phyloP scores from a whole-genome alignment of 2,329 filamentous ascomycete genomes.

The Aspergillus terreus region DNA sequence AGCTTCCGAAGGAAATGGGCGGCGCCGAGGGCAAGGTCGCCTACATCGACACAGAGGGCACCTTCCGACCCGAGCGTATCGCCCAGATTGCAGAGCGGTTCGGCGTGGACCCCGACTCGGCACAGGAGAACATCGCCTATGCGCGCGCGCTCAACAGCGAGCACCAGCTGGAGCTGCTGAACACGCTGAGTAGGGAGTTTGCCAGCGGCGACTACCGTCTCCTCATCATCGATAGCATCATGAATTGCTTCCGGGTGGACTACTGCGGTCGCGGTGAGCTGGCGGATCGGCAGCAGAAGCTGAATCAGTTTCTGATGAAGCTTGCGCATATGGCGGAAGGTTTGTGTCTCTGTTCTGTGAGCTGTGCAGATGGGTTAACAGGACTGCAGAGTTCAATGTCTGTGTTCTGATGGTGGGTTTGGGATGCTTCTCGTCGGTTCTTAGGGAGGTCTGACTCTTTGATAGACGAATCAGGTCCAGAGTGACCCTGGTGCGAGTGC shows the following conservation, averaged over 20 bases:
- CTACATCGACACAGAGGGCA: conserved; percentile 65
- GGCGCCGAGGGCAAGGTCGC: conserved; percentile 67
- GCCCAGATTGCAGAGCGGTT: conserved; percentile 65
- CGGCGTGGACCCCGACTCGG: conserved; percentile 55
- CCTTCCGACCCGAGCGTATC: conserved; percentile 65
- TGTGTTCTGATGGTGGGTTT: conserved; percentile 54
- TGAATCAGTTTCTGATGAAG: conserved; percentile 62
- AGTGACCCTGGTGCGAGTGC: conserved; percentile 66
- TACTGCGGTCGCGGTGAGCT: conserved; percentile 65
- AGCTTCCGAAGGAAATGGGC: conserved; percentile 55
- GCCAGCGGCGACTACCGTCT: conserved; percentile 62
- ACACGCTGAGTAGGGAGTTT: conserved; percentile 59
- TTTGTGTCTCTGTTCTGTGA: conserved; percentile 20
- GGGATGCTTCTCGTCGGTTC: neutral
- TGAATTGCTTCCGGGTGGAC: conserved; percentile 66
- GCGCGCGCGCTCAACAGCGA: conserved; percentile 64
- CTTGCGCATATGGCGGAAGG: conserved; percentile 63
- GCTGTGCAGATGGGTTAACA: conserved; percentile 6
- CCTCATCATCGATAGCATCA: conserved; percentile 66
- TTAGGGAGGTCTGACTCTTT: neutral
- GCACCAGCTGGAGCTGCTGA: conserved; percentile 61
- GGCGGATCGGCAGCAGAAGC: conserved; percentile 64
- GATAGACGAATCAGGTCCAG: conserved; percentile 66
- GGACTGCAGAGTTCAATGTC: conserved; percentile 59
- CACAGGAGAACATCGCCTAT: conserved; percentile 65